phyloP scores from a whole-genome alignment of 495 filamentous ascomycete species.

The Lichina pygmaea region DNA sequence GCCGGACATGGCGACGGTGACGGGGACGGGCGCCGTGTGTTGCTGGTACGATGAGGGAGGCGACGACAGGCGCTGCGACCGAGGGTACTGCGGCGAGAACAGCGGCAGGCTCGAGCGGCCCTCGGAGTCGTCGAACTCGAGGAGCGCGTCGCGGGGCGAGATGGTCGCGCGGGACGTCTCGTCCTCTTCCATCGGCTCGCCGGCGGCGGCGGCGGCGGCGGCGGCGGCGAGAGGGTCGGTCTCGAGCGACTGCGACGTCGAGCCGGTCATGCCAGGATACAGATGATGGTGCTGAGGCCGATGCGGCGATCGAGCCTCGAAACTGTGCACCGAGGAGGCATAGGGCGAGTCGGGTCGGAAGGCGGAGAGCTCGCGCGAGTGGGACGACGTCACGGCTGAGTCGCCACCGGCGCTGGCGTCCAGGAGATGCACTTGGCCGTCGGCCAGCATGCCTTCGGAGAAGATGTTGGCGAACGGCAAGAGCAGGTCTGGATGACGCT shows the following conservation, averaged over 20 bases:
- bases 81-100: conserved; percentile 20
- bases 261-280: too few species aligned
- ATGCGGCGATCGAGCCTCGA: conserved; percentile 4
- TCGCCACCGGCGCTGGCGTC: conserved; percentile 4
- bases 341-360: conserved; percentile 56
- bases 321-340: conserved; percentile 12
- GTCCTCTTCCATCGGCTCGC: conserved; percentile 10
- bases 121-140: conserved; percentile 55
- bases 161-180: conserved; percentile 52
- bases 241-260: conserved; percentile 19
- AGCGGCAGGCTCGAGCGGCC: conserved; percentile 41
- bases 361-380: conserved; percentile 50
- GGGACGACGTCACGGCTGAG: conserved; percentile 19
- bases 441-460: conserved; percentile 46
- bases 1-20: not conserved
- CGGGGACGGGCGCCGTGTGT: not conserved
- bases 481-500: conserved; percentile 16
- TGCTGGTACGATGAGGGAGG: not conserved
- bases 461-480: conserved; percentile 37
- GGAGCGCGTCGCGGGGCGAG: conserved; percentile 76
- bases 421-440: conserved; percentile 42
- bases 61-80: not conserved
- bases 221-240: conserved; percentile 12
- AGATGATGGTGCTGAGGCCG: too few species aligned
- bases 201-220: too few species aligned